Conservation (phyloP, 495 filamentous ascomycete species). For the Trichoderma parareesei region DNA sequence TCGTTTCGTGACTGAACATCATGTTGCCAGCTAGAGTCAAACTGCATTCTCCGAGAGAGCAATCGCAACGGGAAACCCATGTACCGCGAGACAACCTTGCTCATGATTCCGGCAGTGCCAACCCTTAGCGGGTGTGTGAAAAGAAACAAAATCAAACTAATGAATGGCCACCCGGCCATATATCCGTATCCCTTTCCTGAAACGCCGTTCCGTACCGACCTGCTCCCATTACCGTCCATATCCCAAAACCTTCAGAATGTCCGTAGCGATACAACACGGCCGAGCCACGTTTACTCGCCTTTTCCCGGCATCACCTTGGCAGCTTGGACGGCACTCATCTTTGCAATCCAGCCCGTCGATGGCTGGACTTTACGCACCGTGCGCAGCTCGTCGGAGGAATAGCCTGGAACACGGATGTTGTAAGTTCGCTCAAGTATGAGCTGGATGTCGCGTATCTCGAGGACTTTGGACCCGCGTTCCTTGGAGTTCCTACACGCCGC, state of each 20-base stretch:
- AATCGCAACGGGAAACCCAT: too few relatives aligned
- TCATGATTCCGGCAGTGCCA: background rate
- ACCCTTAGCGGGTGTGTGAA: background rate
- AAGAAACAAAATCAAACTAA: background rate
- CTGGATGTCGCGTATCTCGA: conserved; percentile 91
- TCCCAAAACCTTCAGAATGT: background rate
- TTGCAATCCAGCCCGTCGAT: conserved; percentile 77
- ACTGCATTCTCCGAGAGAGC: background rate
- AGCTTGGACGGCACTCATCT: conserved; percentile 92
- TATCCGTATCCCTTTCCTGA: background rate
- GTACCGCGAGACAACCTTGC: background rate
- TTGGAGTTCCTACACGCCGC: conserved; percentile 87
- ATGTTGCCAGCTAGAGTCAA: background rate
- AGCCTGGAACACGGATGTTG: conserved; percentile 96
- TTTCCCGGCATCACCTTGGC: conserved; percentile 67
- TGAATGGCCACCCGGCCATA: background rate
- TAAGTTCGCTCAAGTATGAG: conserved; percentile 93
- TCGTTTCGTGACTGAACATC: too few relatives aligned
- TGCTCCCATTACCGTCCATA: background rate
- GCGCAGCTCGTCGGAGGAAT: conserved; percentile 84
- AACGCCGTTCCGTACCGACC: background rate
- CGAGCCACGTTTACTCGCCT: conserved; percentile 22
- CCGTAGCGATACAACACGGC: background rate
- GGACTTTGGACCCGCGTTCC: conserved; percentile 73
- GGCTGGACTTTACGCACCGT: conserved; percentile 90